Conservation (phyloP, 2,329 filamentous ascomycete species). For the Fusarium scirpi region DNA sequence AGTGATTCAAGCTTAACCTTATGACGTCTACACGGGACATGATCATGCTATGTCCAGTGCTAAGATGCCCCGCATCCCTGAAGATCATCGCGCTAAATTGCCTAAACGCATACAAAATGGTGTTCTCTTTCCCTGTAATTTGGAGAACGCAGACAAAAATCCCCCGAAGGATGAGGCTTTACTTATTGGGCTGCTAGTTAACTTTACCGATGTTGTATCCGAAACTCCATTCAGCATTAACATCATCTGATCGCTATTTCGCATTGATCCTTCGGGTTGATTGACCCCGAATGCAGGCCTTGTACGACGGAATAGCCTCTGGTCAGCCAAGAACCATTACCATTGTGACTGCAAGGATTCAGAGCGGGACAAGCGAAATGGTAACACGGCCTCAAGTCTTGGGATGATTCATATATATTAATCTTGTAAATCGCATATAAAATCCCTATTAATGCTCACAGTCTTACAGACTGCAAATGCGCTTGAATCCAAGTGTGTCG, state of each 20-base stretch:
- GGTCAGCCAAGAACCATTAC: too few relatives aligned
- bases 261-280: background rate
- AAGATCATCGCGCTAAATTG: slow-evolving; percentile 14
- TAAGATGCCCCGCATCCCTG: slow-evolving; percentile 1
- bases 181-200: background rate
- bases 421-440: background rate
- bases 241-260: slow-evolving; percentile 7
- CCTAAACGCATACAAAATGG: background rate
- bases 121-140: background rate
- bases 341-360: too few relatives aligned
- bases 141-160: background rate
- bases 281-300: background rate
- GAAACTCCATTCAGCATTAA: background rate
- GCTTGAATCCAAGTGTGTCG: background rate
- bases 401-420: background rate
- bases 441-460: background rate
- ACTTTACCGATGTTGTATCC: slow-evolving; percentile 25
- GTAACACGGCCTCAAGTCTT: background rate
- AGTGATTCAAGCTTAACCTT: background rate
- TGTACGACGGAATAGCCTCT: background rate
- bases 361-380: background rate
- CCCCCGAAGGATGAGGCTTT: slow-evolving; percentile 14
- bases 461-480: background rate
- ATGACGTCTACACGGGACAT: slow-evolving; percentile 16
- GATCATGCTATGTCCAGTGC: background rate